phyloP scores from a whole-genome alignment of 192 early-diverging fungal species.

The Podila epigama region DNA sequence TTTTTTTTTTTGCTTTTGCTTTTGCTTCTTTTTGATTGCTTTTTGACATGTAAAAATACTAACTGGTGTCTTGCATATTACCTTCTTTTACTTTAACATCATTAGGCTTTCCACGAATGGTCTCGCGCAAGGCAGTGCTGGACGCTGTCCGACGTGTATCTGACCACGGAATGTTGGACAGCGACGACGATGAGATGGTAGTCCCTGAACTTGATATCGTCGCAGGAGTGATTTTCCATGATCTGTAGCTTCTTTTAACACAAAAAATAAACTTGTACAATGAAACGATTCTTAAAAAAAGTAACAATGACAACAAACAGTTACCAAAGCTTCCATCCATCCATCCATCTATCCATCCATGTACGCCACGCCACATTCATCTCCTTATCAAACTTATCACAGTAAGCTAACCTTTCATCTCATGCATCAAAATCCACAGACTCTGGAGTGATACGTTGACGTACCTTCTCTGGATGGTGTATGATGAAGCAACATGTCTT shows the following conservation, averaged over 20 bases:
- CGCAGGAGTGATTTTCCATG: conserved; percentile 43
- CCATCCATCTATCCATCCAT: no score
- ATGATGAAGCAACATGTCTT: no score
- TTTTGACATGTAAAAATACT: not conserved
- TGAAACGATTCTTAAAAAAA: no score
- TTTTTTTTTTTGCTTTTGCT: not conserved
- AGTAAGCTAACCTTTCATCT: no score
- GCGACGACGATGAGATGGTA: conserved; percentile 28
- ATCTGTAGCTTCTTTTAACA: conserved; percentile 10
- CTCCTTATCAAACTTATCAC: no score
- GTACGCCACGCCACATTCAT: no score
- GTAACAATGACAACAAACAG: no score
- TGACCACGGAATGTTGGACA: no score
- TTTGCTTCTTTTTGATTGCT: not conserved
- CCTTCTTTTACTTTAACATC: not conserved
- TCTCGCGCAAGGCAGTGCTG: conserved; percentile 32
- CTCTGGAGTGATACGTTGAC: no score
- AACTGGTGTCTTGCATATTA: not conserved
- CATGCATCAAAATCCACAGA: no score
- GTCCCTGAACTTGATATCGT: conserved; percentile 21
- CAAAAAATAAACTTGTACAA: not conserved
- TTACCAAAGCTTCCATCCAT: no score
- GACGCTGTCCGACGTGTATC: conserved; percentile 18
- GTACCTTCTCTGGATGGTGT: no score
- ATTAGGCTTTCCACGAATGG: conserved; percentile 37